These are phyloP conservation scores for Trichoderma pleuroti DNA, from an alignment of 2,329 filamentous ascomycete species.

Conservation along the genomic window DNA sequence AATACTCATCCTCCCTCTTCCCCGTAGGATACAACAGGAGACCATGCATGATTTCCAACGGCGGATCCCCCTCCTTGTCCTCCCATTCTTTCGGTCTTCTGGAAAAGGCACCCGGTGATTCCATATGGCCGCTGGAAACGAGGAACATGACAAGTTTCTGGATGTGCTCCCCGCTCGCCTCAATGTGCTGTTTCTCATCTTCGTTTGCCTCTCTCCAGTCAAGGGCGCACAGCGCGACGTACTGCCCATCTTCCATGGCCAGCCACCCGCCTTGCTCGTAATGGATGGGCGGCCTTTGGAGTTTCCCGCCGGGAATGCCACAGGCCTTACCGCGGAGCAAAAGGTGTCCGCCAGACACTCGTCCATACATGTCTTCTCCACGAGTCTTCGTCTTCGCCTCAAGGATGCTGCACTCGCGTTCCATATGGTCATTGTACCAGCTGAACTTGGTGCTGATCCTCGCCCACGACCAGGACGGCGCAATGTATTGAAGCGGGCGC, in stretches of 20 bases:
- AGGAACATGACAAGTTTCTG: neutral
- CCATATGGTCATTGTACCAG: neutral
- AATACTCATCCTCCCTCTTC: neutral
- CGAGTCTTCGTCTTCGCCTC: neutral
- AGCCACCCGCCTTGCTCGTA: neutral
- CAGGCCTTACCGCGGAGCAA: neutral
- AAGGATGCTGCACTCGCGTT: neutral
- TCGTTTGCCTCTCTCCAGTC: neutral
- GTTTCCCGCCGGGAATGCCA: neutral
- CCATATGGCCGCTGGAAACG: neutral
- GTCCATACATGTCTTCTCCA: neutral
- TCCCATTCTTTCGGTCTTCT: neutral
- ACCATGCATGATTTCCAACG: neutral
- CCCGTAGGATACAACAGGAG: neutral
- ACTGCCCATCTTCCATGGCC: neutral
- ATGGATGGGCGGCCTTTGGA: neutral
- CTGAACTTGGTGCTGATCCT: neutral
- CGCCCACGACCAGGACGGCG: constrained; percentile 6
- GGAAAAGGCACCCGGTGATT: neutral
- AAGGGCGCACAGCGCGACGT: constrained; percentile 1
- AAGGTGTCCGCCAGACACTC: neutral
- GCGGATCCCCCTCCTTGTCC: neutral
- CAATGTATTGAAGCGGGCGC: neutral
- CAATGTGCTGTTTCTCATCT: neutral
- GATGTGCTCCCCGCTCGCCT: neutral